Conservation (phyloP, 2,329 filamentous ascomycete genomes). For the Trichoderma sp. region DNA sequence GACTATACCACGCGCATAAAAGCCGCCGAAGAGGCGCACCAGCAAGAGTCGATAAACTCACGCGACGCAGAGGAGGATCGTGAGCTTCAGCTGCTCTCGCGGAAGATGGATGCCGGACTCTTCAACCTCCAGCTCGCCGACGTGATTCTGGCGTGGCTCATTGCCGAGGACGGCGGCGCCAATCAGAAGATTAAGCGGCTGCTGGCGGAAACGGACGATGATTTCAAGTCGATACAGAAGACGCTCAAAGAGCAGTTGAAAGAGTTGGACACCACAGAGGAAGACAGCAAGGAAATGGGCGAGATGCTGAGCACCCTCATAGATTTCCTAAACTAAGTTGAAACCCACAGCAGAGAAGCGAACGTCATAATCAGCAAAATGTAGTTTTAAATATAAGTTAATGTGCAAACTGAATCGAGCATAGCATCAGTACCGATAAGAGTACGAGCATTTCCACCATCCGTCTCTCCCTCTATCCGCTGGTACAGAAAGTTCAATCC, state of each 20-base stretch:
- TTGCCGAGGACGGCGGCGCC: conserved; percentile 84
- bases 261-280: conserved; percentile 59
- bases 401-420: conserved; percentile 8
- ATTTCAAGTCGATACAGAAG: conserved; percentile 62
- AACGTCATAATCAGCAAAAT: conserved; percentile 11
- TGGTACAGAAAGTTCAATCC: conserved; percentile 10
- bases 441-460: neutral
- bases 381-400: conserved; percentile 11
- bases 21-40: conserved; percentile 54
- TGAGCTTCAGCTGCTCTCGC: conserved; percentile 72
- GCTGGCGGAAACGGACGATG: conserved; percentile 70
- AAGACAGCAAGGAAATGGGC: conserved; percentile 60
- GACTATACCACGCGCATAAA: conserved; percentile 72
- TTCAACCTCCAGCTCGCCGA: conserved; percentile 84
- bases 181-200: conserved; percentile 64
- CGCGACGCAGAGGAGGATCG: conserved; percentile 51
- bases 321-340: conserved; percentile 49
- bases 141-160: conserved; percentile 84
- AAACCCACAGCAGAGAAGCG: neutral
- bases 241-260: conserved; percentile 67
- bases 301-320: conserved; percentile 60
- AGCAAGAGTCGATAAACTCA: conserved; percentile 26
- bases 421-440: conserved; percentile 8
- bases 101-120: conserved; percentile 80
- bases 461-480: neutral